phyloP scores from a whole-genome alignment of 257 asterid species.

The Thymus mandschuricus region DNA sequence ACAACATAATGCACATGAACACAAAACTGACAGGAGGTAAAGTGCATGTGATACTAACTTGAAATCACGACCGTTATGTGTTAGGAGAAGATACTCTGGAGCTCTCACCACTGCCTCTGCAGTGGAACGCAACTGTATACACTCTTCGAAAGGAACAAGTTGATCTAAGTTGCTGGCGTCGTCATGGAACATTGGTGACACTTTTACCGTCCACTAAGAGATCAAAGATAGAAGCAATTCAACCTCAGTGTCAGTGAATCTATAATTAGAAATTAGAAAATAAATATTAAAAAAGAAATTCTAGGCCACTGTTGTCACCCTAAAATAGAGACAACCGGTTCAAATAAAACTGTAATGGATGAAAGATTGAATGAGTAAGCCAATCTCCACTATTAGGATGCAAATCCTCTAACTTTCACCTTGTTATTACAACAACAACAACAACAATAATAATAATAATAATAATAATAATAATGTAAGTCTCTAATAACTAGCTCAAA shows the following conservation, averaged over 20 bases:
- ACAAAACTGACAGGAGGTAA: constrained; percentile 32
- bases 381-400: constrained; percentile 8
- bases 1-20: constrained; percentile 18
- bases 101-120: constrained; percentile 74
- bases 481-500: background rate
- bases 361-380: background rate
- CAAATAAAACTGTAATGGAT: constrained; percentile 13
- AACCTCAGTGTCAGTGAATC: constrained; percentile 25
- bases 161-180: constrained; percentile 92
- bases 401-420: constrained; percentile 24
- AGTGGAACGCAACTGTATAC: constrained; percentile 73
- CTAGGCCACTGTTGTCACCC: background rate
- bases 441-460: background rate
- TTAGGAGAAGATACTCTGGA: constrained; percentile 92
- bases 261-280: background rate
- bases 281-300: background rate
- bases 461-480: background rate
- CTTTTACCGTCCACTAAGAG: constrained; percentile 88
- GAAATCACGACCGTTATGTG: constrained; percentile 93
- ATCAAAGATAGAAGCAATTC: constrained; percentile 37
- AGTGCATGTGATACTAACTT: constrained; percentile 62
- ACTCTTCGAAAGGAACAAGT: constrained; percentile 93
- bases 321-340: constrained; percentile 4
- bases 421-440: background rate
- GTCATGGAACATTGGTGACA: constrained; percentile 90